Percentiles rank a stretch among this genome's conserved stretches.
phyloP scores from a whole-genome alignment of 371 early-diverging fungal genomes.

The Capniomyces stellatus region DNA sequence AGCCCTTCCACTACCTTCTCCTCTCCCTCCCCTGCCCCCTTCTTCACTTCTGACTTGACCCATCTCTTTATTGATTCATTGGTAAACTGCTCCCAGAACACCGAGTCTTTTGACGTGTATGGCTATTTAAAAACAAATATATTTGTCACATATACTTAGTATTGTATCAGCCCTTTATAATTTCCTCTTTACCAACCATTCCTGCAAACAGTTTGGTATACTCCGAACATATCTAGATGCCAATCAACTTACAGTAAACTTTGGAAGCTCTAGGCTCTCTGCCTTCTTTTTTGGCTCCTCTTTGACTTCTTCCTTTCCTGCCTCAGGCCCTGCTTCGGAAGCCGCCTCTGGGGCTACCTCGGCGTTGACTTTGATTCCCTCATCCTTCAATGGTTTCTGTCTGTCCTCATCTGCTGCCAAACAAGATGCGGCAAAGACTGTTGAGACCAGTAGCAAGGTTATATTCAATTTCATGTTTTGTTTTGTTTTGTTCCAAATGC shows the following conservation, averaged over 20 bases:
- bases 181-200: background rate
- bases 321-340: background rate
- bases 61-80: constrained; percentile 35
- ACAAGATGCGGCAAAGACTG: background rate
- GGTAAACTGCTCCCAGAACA: constrained; percentile 56
- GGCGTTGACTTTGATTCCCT: too few relatives aligned
- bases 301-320: background rate
- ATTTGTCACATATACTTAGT: background rate
- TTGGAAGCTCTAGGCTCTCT: background rate
- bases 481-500: too few relatives aligned
- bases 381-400: background rate
- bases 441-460: background rate
- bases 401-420: background rate
- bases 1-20: constrained; percentile 30
- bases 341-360: too few relatives aligned
- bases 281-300: background rate
- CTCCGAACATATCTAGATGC: background rate
- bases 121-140: background rate
- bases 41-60: constrained; percentile 44
- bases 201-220: background rate
- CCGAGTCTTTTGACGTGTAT: constrained; percentile 10
- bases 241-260: background rate
- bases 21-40: constrained; percentile 16
- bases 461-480: background rate
- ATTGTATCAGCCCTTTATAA: background rate